Evolutionary conservation across 2,329 filamentous ascomycete species (phyloP), one percentile per base, ranked within the genome.

Genomic region (Aspergillus neoniger): DNA sequence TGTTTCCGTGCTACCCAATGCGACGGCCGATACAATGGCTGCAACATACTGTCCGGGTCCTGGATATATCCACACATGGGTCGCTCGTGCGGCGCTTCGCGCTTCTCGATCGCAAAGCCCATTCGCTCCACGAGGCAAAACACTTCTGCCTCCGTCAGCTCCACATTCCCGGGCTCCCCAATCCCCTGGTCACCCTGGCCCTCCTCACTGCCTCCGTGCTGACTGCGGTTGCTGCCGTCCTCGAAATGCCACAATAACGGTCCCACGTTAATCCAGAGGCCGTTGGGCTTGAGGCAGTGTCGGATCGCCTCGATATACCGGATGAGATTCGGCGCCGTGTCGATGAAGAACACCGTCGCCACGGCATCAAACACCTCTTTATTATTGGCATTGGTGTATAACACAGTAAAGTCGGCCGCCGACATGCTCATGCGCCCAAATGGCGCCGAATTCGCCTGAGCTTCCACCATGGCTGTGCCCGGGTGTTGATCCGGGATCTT

Each of bases 211-310:
- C 66, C 65, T 2, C 63, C 60, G n/a, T 66, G 63, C n/a, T 21
- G 23, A 28, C 64, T 67, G 36, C 67, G 61, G 28, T 72, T 59
- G 57, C 57, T 57, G 14, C 62, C 70, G 66, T 92, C 89, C 73
- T 96, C 92, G 74, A 96, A 98, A 75, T 99, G 96, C 95, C 95
- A 99, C 43, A 98, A 81, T 57, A 99, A 78, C 0, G 95, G 95
- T 0, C 95, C 95, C 23, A 96, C 81, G 71, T 99, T 99, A 71
- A 96, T 85, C 81, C 96, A 91, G 4, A 96, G 70, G 0, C 95
- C 95, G 25, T 90, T 90, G 0, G 86, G 82, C 66, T 85, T 87
- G 53, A 99, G 83, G 70, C 93, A 96, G 71, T 90, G 85, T 44
- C 80, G 81, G 57, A 98, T 91, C 1, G 92, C 88, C 72, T 96